Evolutionary conservation across 176 grass and related monocot species (phyloP), one percentile per base, ranked within the genome.

Genomic region (Tillandsia fasciculata): DNA sequence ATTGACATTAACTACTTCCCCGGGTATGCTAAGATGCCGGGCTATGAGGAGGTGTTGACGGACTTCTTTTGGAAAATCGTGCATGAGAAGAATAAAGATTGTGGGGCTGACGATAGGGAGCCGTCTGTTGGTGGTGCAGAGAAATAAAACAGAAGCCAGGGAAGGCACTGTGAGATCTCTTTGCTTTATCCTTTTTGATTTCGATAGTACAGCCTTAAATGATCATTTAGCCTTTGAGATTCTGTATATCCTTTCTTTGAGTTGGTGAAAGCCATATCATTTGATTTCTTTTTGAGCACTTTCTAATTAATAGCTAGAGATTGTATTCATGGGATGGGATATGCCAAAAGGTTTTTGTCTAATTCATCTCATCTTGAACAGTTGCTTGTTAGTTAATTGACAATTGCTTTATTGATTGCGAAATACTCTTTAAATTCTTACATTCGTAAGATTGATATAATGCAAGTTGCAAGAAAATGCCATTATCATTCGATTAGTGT

Each of bases 1-100:
- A 91, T 91, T 71, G 91, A 96, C 76, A 96, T 96, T 79, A 96
- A 96, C 52, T 91, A 96, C 77, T 96, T 91, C 78, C 92, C 88
- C 1, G 92, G 85, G 0, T 96, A 96, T 64, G 88, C 88, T 9
- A 96, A 96, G 78, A 91, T 96, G 92, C 92, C 92, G 0, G 65
- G 72, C 10, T 96, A 96, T 58, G 92, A 96, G 73, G 80, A 48
- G 52, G 76, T 85, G 50, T 75, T 96, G 72, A 80, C 88, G 0
- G 83, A 89, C 79, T 96, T 96, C 75, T 96, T 96, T 75, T 86
- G 73, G 66, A 78, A 79, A 52, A 88, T 91, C 76, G 78, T 84
- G 64, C 64, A 68, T 11, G 84, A 87, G 65, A 78, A 84, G 8
- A 66, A 83, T 14, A 70, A 53, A 22, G 23, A n/a, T 50, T 70